phyloP scores from a whole-genome alignment of 441 rosid genomes.

The Metrosideros polymorpha region DNA sequence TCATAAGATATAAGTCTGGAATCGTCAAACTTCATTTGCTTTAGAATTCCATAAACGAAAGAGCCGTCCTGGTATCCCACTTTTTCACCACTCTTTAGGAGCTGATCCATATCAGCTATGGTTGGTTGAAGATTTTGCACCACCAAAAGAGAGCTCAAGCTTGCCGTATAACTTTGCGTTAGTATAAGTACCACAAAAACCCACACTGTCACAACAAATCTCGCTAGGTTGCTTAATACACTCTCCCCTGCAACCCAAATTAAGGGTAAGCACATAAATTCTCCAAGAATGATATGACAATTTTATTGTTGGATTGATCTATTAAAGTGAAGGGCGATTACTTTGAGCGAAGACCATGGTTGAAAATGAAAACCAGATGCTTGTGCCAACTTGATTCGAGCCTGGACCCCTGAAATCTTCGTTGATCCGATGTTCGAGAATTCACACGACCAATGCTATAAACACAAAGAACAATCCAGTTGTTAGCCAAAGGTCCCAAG shows the following conservation, averaged over 20 bases:
- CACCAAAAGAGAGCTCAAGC: slow-evolving; percentile 29
- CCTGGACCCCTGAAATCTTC: slow-evolving; percentile 47
- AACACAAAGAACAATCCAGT: slow-evolving; percentile 28
- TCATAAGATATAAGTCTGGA: slow-evolving; percentile 21
- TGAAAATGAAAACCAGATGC: slow-evolving; percentile 66
- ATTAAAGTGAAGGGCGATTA: slow-evolving; percentile 1
- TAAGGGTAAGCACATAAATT: neutral
- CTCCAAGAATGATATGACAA: neutral
- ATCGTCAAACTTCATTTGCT: slow-evolving; percentile 22
- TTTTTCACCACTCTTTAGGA: slow-evolving; percentile 25
- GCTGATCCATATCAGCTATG: slow-evolving; percentile 21
- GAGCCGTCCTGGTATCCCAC: slow-evolving; percentile 43
- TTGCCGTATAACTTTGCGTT: slow-evolving; percentile 55
- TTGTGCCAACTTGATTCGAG: slow-evolving; percentile 40
- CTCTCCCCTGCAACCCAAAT: slow-evolving; percentile 38
- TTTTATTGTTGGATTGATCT: neutral
- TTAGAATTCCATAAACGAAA: slow-evolving; percentile 20
- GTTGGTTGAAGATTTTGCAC: neutral
- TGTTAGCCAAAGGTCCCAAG: slow-evolving; percentile 43
- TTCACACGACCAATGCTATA: slow-evolving; percentile 45
- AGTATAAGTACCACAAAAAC: slow-evolving; percentile 47
- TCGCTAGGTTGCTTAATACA: slow-evolving; percentile 32
- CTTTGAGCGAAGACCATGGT: slow-evolving; percentile 58
- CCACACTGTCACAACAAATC: slow-evolving; percentile 48
- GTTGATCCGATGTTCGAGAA: slow-evolving; percentile 45